Conservation (phyloP, 148 eudicot genomes). For the Chenopodium album region DNA sequence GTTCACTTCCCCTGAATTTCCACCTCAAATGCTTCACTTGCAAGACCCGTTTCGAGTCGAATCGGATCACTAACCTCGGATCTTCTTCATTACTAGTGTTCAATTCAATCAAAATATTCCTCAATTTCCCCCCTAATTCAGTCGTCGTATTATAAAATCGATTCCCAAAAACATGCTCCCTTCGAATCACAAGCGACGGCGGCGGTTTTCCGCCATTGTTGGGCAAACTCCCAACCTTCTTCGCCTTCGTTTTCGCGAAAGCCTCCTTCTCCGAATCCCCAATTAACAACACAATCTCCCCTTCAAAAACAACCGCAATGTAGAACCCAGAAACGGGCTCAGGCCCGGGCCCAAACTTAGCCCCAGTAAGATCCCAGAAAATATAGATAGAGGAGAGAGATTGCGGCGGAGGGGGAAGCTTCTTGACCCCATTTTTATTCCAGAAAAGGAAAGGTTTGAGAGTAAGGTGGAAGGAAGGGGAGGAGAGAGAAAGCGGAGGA, state of each 20-base stretch:
- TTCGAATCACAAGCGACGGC: conserved; percentile 39
- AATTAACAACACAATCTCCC: conserved; percentile 38
- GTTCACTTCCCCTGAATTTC: conserved; percentile 83
- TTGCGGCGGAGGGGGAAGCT: conserved; percentile 12
- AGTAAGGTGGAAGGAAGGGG: conserved; percentile 40
- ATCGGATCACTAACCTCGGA: conserved; percentile 40
- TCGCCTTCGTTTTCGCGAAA: conserved; percentile 15
- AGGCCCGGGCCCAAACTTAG: conserved; percentile 60
- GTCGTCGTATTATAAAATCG: conserved; percentile 46
- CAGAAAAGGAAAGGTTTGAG: conserved; percentile 58
- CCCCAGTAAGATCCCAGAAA: conserved; percentile 54
- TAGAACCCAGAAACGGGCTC: conserved; percentile 66
- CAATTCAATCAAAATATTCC: conserved; percentile 51
- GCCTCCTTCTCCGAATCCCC: conserved; percentile 49
- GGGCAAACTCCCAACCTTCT: neutral
- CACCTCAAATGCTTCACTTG: conserved; percentile 65
- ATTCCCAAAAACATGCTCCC: conserved; percentile 64
- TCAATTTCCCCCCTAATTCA: conserved; percentile 37
- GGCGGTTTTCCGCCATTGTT: neutral
- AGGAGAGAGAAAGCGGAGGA: conserved; percentile 17
- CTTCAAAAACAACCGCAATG: conserved; percentile 43
- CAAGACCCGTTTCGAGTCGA: conserved; percentile 52
- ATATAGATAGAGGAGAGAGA: conserved; percentile 19
- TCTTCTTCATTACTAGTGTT: conserved; percentile 38
- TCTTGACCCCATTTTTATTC: conserved; percentile 47